phyloP scores from a whole-genome alignment of 2,329 filamentous ascomycete genomes.

The Neophaeococcomyces aloes region DNA sequence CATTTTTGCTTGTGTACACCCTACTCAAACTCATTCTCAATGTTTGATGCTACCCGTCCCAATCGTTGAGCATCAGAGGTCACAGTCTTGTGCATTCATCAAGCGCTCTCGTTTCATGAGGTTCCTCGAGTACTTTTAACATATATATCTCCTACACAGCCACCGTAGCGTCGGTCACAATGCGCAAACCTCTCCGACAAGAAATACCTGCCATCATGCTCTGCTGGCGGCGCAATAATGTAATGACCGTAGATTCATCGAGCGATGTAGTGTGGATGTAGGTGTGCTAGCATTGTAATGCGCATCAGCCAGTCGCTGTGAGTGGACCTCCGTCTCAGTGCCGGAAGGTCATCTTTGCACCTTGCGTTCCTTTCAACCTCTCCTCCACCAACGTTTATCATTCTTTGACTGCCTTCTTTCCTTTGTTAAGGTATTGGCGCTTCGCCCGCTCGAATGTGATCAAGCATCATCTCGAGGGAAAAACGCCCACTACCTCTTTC shows the following conservation, averaged over 20 bases:
- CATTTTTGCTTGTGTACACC: background rate
- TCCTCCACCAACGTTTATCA: conserved; percentile 5
- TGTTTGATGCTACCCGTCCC: too few relatives aligned
- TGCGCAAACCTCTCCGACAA: too few relatives aligned
- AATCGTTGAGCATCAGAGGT: too few relatives aligned
- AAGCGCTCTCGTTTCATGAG: too few relatives aligned
- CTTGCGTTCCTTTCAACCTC: conserved; percentile 8
- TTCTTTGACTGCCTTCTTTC: conserved; percentile 4
- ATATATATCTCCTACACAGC: too few relatives aligned
- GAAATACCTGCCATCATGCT: too few relatives aligned
- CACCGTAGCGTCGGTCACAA: too few relatives aligned
- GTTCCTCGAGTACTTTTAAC: too few relatives aligned
- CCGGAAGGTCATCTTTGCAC: conserved; percentile 8
- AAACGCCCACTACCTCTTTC: background rate
- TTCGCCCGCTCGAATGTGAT: background rate
- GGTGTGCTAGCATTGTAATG: background rate
- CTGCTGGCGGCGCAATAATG: too few relatives aligned
- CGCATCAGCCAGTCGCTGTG: conserved; percentile 6
- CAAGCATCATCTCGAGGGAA: background rate
- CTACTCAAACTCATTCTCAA: too few relatives aligned
- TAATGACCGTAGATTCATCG: background rate
- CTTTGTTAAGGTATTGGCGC: conserved; percentile 6
- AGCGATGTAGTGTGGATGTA: background rate
- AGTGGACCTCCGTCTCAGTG: conserved; percentile 7
- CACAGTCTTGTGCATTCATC: too few relatives aligned